Conservation (phyloP, 495 filamentous ascomycete genomes). For the Pyrenula massariospora region DNA sequence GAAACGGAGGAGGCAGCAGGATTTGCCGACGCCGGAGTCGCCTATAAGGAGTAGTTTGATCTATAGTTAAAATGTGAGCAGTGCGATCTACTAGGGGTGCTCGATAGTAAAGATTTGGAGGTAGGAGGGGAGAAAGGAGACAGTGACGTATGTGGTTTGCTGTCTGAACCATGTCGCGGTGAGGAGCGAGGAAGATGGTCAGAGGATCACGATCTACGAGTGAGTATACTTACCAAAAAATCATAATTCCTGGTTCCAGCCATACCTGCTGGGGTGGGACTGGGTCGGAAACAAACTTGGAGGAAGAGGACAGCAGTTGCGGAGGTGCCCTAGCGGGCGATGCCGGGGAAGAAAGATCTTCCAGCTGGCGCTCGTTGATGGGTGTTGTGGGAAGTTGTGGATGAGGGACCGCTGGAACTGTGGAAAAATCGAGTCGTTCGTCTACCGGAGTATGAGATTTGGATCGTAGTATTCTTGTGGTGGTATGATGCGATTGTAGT, state of each 20-base stretch:
- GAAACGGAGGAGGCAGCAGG: slow-evolving; percentile 95
- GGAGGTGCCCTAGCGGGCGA: background rate
- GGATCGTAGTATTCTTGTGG: too few species aligned
- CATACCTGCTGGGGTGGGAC: slow-evolving; percentile 48
- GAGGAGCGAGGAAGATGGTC: background rate
- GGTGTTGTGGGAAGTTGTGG: background rate
- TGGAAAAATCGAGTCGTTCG: too few species aligned
- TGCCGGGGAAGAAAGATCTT: too few species aligned
- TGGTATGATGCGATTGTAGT: background rate
- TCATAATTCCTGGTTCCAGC: slow-evolving; percentile 96
- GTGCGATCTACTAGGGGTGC: background rate
- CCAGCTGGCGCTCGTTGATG: background rate
- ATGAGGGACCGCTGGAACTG: too few species aligned
- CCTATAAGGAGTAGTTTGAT: slow-evolving; percentile 98
- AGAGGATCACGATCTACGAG: background rate
- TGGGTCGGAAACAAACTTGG: slow-evolving; percentile 1
- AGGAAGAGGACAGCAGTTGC: background rate
- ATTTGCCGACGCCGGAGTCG: slow-evolving; percentile 96
- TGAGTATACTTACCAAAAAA: slow-evolving; percentile 63
- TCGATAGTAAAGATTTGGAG: background rate
- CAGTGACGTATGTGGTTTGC: background rate
- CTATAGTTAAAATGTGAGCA: slow-evolving; percentile 30
- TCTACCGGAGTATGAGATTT: too few species aligned
- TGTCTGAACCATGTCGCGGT: too few species aligned
- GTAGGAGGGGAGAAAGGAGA: too few species aligned